Evolutionary conservation across 2,329 filamentous ascomycete species (phyloP), one percentile per base, ranked within the genome.

Genomic region (Monosporascus sp.): DNA sequence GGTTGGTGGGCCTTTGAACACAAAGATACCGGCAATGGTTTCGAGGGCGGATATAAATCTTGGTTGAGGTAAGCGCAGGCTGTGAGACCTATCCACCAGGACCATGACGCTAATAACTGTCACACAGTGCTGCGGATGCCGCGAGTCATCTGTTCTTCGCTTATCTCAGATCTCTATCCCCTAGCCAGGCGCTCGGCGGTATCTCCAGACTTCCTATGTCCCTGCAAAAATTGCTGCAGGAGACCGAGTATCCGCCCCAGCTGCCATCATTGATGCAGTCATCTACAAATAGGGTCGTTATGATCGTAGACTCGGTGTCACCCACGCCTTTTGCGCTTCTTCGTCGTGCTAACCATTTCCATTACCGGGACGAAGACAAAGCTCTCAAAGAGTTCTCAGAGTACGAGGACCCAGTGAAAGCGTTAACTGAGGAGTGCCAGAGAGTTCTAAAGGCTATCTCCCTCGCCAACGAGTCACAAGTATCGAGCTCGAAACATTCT

Each of bases 1-100:
- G 91, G 92, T 46, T 99, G 94, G 94, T 99, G 94, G 94, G 91
- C 93, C 1, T 99, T 99, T 68, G 93, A 97, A 65, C 90, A 95
- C 61, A 82, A 79, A 47, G 92, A 97, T 68, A 85, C 85, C 7
- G 89, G 88, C 43, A 93, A 88, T 68, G 94, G 94, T 17, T 99
- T 99, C 63, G 94, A 97, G 61, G 90, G 90, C 41, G 92, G 93
- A 51, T 99, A 99, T 72, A 89, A 88, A 66, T 84, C 84, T 45
- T 99, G 94, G 92, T 78, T 87, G 61, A 86, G 77, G 88, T 92
- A 75, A 71, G 82, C 49, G 63, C 35, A 51, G 18, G 38, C 17
- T 44, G n/a, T 44, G 41, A 20, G 26, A 55, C 52, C 38, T 43
- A 57, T 14, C 53, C 53, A 35, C 18, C 26, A 48, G 18, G 15